Evolutionary conservation across 2,329 filamentous ascomycete species (phyloP), one percentile per base, ranked within the genome.

Genomic region (Paraconiothyrium brasiliense): DNA sequence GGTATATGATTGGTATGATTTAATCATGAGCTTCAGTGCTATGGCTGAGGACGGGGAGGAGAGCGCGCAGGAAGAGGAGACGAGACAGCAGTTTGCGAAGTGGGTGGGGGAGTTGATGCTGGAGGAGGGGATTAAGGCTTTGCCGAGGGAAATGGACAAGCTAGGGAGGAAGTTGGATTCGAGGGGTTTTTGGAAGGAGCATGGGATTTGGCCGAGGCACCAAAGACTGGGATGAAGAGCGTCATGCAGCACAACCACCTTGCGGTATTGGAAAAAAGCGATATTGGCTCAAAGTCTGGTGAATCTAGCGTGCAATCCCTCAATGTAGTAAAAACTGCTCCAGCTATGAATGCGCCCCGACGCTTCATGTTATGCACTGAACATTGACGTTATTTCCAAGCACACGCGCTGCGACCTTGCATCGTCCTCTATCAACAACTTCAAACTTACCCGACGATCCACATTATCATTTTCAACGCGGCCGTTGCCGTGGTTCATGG

Each of bases 1-100:
- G 49, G 85, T 89, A n/a, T 90, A 91, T 70, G 89, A 91, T 72
- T 91, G 89, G 89, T 91, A 87, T 85, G 82, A 84, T 62, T 66
- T 64, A 65, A 78, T 67, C 70, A 74, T 71, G 68, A 78, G 71
- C 55, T 78, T 78, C 43, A 72, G 72, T 54, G 65, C 70, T 0
- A 27, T 69, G 49, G 67, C 75, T n/a, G 70, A 73, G 61, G 73
- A 75, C 55, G 59, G 60, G 35, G 60, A 70, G 64, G 32, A 65
- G 67, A 44, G 59, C 71, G 67, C 70, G 66, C 52, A 69, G 35
- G 70, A 71, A 46, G 62, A 63, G 37, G 68, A 71, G 32, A 67
- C 69, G 51, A 71, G 68, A 57, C 70, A 70, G 56, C 76, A 84
- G 60, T 84, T 87, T 71, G 80, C 84, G n/a, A 77, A 75, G 57